Conservation (phyloP, 1,284 basidiomycete genomes). For the Tremellales sp. region DNA sequence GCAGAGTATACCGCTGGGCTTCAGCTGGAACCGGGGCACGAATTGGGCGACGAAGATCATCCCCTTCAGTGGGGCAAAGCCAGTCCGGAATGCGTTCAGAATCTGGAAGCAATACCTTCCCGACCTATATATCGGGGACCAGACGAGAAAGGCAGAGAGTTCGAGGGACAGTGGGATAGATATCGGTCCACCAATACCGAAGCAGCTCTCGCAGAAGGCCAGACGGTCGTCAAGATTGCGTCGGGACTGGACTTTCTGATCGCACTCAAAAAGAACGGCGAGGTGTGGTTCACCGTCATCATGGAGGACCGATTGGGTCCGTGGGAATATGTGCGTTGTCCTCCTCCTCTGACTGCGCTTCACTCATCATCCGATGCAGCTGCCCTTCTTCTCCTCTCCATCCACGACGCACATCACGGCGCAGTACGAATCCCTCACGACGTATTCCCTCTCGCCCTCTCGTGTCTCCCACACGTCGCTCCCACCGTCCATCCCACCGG, state of each 20-base stretch:
- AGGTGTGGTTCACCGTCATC: constrained; percentile 38
- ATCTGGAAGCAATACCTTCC: constrained; percentile 21
- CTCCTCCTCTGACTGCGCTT: too few relatives aligned
- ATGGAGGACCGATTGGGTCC: constrained; percentile 8
- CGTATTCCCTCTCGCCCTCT: constrained; percentile 64
- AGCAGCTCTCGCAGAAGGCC: constrained; percentile 37
- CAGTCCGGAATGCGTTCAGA: constrained; percentile 18
- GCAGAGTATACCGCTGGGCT: constrained; percentile 40
- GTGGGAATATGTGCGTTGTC: constrained; percentile 70
- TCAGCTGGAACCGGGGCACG: constrained; percentile 45
- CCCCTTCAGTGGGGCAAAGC: constrained; percentile 36
- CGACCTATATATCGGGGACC: constrained; percentile 51
- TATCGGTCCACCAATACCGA: constrained; percentile 53
- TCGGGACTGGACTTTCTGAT: constrained; percentile 63
- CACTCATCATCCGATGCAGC: constrained; percentile 17
- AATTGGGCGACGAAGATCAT: constrained; percentile 45
- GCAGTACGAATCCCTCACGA: constrained; percentile 71
- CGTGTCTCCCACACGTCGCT: constrained; percentile 32
- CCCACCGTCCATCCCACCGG: constrained; percentile 16
- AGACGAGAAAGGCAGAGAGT: constrained; percentile 30
- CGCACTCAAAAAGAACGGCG: constrained; percentile 59
- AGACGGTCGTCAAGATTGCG: constrained; percentile 70
- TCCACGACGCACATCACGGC: constrained; percentile 67
- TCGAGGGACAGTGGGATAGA: constrained; percentile 54
- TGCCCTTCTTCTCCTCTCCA: constrained; percentile 37